These are phyloP conservation scores for Mortierella sp. DNA, from an alignment of 371 early-diverging fungal species.

Conservation along the genomic window DNA sequence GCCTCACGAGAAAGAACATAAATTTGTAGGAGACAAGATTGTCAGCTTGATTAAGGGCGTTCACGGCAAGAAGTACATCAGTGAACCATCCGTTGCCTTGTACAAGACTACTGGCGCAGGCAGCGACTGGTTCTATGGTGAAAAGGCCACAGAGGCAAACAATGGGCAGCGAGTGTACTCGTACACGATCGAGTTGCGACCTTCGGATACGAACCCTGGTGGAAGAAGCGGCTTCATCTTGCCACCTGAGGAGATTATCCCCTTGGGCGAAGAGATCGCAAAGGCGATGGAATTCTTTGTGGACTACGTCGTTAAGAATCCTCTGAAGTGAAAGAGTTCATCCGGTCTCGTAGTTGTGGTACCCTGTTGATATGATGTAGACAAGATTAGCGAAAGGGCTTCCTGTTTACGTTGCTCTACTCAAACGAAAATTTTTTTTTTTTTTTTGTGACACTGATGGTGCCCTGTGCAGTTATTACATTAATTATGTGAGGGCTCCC, in stretches of 20 bases:
- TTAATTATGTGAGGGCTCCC: not conserved
- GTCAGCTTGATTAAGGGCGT: slow-evolving; percentile 31
- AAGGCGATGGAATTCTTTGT: slow-evolving; percentile 56
- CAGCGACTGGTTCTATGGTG: slow-evolving; percentile 66
- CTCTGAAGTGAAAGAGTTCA: slow-evolving; percentile 18
- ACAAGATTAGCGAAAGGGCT: no score
- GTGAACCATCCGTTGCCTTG: slow-evolving; percentile 58
- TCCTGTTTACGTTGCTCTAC: no score
- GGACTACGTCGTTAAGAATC: slow-evolving; percentile 43
- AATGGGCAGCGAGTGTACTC: slow-evolving; percentile 61
- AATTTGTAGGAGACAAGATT: slow-evolving; percentile 45
- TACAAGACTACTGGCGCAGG: slow-evolving; percentile 65
- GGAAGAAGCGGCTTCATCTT: slow-evolving; percentile 58
- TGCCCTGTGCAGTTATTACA: slow-evolving; percentile 1
- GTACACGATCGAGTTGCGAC: slow-evolving; percentile 67
- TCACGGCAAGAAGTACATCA: slow-evolving; percentile 61
- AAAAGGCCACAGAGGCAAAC: slow-evolving; percentile 57
- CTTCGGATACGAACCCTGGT: slow-evolving; percentile 41
- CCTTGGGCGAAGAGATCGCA: slow-evolving; percentile 60
- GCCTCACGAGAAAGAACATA: slow-evolving; percentile 50
- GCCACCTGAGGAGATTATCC: slow-evolving; percentile 59
- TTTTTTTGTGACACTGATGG: not conserved
- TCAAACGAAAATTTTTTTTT: not conserved
- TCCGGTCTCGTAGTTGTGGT: not conserved
- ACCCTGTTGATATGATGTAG: no score